phyloP scores from a whole-genome alignment of 805 yeast species.

The Schwanniomyces sp. region DNA sequence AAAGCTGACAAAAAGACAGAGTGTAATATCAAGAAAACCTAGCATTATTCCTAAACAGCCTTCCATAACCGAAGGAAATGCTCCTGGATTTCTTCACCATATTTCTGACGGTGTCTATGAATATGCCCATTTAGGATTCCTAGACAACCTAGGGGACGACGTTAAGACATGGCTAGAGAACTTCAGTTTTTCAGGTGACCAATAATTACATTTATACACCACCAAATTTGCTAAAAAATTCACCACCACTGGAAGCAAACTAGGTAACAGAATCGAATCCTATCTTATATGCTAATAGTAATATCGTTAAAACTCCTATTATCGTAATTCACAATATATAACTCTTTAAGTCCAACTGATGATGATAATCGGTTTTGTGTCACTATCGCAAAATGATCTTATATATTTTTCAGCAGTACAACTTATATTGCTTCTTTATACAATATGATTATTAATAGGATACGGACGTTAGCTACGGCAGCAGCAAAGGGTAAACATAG shows the following conservation, averaged over 20 bases:
- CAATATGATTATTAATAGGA: not conserved
- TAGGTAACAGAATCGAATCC: too few relatives aligned
- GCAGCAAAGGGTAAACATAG: slow-evolving; percentile 3
- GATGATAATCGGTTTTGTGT: not conserved
- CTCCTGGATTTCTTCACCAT: slow-evolving; percentile 5
- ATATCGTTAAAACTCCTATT: too few relatives aligned
- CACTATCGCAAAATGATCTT: not conserved
- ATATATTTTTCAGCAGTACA: not conserved
- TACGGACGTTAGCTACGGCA: slow-evolving; percentile 9
- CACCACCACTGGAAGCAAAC: too few relatives aligned
- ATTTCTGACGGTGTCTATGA: slow-evolving; percentile 23
- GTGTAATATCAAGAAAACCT: slow-evolving; percentile 4
- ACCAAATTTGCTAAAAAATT: too few relatives aligned
- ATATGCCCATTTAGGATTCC: slow-evolving; percentile 33
- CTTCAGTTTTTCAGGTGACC: slow-evolving; percentile 17
- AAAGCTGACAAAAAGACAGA: slow-evolving; percentile 10
- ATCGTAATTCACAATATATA: too few relatives aligned
- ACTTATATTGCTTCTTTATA: not conserved
- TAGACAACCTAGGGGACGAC: slow-evolving; percentile 43
- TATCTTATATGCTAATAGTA: too few relatives aligned
- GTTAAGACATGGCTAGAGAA: slow-evolving; percentile 41
- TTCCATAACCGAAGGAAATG: slow-evolving; percentile 6
- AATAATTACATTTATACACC: too few relatives aligned
- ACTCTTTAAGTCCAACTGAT: too few relatives aligned
- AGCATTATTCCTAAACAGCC: not conserved